Base-by-base conservation (phyloP, 768 basidiomycete genomes). In the Steccherinum ochraceum region DNA sequence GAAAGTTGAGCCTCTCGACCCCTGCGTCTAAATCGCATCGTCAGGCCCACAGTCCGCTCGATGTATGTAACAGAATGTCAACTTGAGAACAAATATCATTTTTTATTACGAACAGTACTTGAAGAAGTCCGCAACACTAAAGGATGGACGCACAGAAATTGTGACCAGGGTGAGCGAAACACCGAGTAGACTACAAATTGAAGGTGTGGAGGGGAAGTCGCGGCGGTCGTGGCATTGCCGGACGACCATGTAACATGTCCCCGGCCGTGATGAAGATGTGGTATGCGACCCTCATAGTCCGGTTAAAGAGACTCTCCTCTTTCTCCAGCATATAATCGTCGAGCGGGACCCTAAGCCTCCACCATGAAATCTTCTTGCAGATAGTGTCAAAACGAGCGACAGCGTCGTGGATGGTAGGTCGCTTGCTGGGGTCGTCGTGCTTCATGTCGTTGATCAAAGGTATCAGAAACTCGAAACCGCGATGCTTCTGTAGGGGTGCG, bases 361-460 rank as follows among this genome's bases (percentile, higher is more conserved):
- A 57, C 18, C n/a, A 35, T 12, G 55, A 54, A 1, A 69, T 43
- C 1, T 44, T 30, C 1, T 43, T 24, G 3, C 58, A 55, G 3
- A 69, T 54, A 10, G 10, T 23, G n/a, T 57, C 50, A 27, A 62
- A 62, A 1, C 47, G 50, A 7, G 11, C 30, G 0, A 55, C 30
- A 18, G 53, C 62, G n/a, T 61, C 53, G 24, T 53, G 45, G 2
- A 60, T 59, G 1, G 51, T 56, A 2, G 69, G 70, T 2, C 70
- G 64, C 21, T 62, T 60, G 3, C 41, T 26, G 1, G 70, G 68
- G 26, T 69, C 64, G 0, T 60, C 55, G 39, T 65, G 57, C 0
- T 61, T 56, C 70, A 72, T 72, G 26, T 65, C 64, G 3, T 50
- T 51, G 1, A 68, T 54, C 3, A 72, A 58, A 1, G 52, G 53